Conservation (phyloP, 83 land plant genomes). For the Picea abies region DNA sequence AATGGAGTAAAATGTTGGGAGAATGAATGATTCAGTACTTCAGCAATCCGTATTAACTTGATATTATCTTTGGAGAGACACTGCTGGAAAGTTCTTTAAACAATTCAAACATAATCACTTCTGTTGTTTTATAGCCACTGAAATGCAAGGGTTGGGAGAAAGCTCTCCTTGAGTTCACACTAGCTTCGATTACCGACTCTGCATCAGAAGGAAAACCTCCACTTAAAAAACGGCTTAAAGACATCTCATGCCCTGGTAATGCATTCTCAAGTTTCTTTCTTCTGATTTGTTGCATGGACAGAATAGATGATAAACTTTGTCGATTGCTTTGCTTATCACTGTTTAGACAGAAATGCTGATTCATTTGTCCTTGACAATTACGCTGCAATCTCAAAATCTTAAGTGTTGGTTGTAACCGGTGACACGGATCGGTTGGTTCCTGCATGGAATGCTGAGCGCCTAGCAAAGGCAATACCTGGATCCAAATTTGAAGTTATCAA, state of each 20-base stretch:
- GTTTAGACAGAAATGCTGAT: background rate
- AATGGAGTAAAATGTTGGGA: no score
- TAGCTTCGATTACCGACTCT: slow-evolving; percentile 63
- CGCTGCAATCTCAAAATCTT: background rate
- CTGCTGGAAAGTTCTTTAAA: background rate
- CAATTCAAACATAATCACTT: background rate
- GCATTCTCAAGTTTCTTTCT: background rate
- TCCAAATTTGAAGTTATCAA: slow-evolving; percentile 64
- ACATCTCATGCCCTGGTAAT: slow-evolving; percentile 91
- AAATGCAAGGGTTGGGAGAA: slow-evolving; percentile 83
- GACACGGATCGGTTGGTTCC: slow-evolving; percentile 93
- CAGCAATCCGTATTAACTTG: background rate
- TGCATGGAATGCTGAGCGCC: slow-evolving; percentile 82
- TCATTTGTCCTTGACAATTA: background rate
- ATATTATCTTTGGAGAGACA: background rate
- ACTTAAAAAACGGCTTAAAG: slow-evolving; percentile 51
- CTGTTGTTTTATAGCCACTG: slow-evolving; percentile 67
- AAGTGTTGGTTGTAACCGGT: slow-evolving; percentile 87
- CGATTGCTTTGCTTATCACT: background rate
- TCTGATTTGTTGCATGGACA: slow-evolving; percentile 1
- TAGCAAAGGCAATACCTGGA: slow-evolving; percentile 72
- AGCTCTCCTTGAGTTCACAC: slow-evolving; percentile 77
- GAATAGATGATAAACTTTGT: background rate
- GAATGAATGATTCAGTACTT: background rate
- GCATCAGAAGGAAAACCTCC: slow-evolving; percentile 43